Evolutionary conservation across 768 basidiomycete genomes (phyloP), one percentile per base, ranked within the genome.

Genomic region (Leucosporidium yakuticum): DNA sequence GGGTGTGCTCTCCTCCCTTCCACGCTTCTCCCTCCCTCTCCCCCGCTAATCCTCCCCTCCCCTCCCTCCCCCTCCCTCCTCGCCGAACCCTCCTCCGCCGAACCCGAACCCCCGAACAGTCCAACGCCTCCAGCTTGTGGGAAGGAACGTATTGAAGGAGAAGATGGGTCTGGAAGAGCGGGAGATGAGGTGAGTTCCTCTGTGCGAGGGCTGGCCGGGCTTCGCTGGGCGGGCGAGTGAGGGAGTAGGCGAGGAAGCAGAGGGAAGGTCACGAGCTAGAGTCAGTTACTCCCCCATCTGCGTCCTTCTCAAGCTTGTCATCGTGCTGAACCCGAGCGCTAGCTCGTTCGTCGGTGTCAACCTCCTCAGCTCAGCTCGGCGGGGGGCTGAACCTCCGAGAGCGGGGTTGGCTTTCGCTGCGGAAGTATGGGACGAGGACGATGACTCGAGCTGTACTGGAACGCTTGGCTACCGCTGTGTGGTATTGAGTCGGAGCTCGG

Each of bases 111-210:
- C 29, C 31, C 64, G 12, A 5, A 44, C 11, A 72, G 70, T 72
- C 2, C 20, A 57, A 20, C 56, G 64, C 20, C 66, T 72, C 64
- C 36, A 51, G 11, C 0, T 11, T 1, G 12, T 59, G 2, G 71
- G 71, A 3, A 36, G 21, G 1, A 32, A 36, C 0, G 63, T 63
- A 2, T 32, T 72, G 14, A 32, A 8, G 5, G 17, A 31, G 5
- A 25, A 54, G 31, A 49, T 59, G 5, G 71, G 68, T 2, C 62
- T 72, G 17, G 15, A 27, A 1, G 47, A 57, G 17, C 48, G 27
- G 11, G 31, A 64, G 25, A 62, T 66, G 39, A 7, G 70, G 67
- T 71, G 62, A 36, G 44, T 47, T 36, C 25, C 21, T 25, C 56
- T 21, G 21, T 5, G 25, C 21, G 7, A 23, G 21, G n/a, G 51